Evolutionary conservation across 768 basidiomycete genomes (phyloP).

Genomic region (Mycena filopes): DNA sequence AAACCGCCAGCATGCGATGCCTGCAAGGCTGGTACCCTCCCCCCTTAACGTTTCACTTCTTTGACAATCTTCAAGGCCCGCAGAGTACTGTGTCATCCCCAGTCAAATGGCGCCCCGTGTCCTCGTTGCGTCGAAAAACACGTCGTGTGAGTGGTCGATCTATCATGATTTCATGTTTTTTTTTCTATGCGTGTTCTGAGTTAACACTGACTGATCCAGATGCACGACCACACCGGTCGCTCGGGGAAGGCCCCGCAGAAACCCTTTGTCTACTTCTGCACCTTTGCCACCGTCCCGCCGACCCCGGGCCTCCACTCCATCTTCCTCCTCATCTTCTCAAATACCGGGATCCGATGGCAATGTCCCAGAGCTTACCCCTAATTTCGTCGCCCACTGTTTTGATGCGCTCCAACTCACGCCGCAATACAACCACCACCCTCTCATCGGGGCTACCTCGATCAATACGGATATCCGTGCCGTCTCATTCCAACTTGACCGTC

Average conservation of each 20-base stretch:
- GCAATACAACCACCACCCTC: not conserved
- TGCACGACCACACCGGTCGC: constrained; percentile 4
- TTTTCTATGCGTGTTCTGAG: too few species aligned
- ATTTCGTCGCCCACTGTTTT: too few species aligned
- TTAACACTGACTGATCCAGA: not conserved
- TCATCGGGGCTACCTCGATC: constrained; percentile 4
- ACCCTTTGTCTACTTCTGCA: not conserved
- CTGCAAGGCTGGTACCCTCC: constrained; percentile 7
- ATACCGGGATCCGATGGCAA: too few species aligned
- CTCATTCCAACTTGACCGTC: constrained; percentile 15
- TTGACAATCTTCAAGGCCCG: constrained; percentile 7
- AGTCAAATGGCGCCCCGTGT: constrained; percentile 10
- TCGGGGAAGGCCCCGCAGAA: constrained; percentile 4
- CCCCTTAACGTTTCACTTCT: not conserved
- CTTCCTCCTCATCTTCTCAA: too few species aligned
- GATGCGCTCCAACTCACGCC: too few species aligned
- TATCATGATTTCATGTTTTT: not conserved
- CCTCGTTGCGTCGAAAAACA: constrained; percentile 14
- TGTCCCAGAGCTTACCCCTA: too few species aligned
- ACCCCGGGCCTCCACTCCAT: too few species aligned
- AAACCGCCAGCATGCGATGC: constrained; percentile 19
- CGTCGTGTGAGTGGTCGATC: not conserved
- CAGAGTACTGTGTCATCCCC: constrained; percentile 13
- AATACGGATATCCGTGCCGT: not conserved
- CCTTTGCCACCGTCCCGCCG: not conserved